Evolutionary conservation across 2,329 filamentous ascomycete genomes (phyloP), one percentile per base, ranked within the genome.

Genomic region (Pseudogymnoascus sp.): DNA sequence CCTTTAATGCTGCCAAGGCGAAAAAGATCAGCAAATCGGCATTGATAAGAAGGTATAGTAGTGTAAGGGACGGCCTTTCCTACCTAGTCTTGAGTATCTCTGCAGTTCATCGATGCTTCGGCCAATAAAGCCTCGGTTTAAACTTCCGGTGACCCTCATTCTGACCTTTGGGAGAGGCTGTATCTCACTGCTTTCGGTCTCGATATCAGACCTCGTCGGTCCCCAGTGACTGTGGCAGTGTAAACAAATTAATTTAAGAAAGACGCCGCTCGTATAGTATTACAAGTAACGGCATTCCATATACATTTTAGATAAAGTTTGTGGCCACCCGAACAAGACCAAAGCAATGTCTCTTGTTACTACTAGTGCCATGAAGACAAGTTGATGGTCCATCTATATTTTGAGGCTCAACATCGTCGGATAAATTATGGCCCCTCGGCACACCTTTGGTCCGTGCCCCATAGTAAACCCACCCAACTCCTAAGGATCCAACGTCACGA

Each of bases 91-190:
- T 1, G 83, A 79, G 43, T 83, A 76, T 45, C 85, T 78, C 70
- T 79, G 81, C 64, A 88, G 78, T 71, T 87, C 84, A 59, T 87
- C 83, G 38, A 85, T 55, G 68, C 83, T 88, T 43, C 85, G 80
- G 63, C 77, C 77, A 67, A 81, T 75, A 70, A 88, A 84, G 75
- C 83, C 80, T 72, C 79, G 83, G 64, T 75, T 73, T 33, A 83
- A 73, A 62, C 74, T 71, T 16, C 74, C 71, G 18, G 82, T 79
- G 14, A 76, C 71, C 69, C 77, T 79, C 83, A 86, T 86, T 52
- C 66, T 75, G 67, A 16, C n/a, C 6, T n/a, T 8, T 18, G 40
- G 49, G 12, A 18, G 49, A 33, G 7, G 28, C 25, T 55, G 28
- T 55, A 21, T 33, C 28, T 55, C 49, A 33, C n/a, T 18, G 21